A percentile compares a stretch with the other conserved stretches of the same genome.
These are phyloP conservation scores for Phytophthora macrochlamydospora DNA, from an alignment of 352 stramenopile species.

Conservation along the genomic window DNA sequence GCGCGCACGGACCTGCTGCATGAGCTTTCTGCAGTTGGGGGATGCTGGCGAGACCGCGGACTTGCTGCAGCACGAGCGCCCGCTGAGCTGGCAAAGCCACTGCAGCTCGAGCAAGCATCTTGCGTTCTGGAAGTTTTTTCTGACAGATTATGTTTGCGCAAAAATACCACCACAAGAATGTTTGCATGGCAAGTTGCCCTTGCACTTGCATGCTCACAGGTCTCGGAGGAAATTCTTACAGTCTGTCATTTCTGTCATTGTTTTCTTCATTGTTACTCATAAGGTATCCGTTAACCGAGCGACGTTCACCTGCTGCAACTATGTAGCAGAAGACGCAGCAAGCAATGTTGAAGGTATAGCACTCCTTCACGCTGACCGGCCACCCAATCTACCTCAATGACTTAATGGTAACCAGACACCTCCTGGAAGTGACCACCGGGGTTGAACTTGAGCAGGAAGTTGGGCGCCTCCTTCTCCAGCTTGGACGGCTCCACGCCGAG, in stretches of 20 bases:
- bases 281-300: conserved; percentile 29
- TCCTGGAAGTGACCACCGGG: conserved; percentile 94
- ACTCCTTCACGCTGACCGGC: conserved; percentile 9
- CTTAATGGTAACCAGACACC: conserved; percentile 88
- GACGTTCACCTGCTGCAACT: not conserved
- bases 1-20: not conserved
- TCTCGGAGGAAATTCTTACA: not conserved
- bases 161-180: conserved; percentile 24
- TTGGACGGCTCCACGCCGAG: conserved; percentile 89
- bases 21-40: not conserved
- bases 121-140: conserved; percentile 9
- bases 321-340: conserved; percentile 18
- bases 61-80: conserved; percentile 10
- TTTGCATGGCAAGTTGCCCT: conserved; percentile 1
- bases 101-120: conserved; percentile 22
- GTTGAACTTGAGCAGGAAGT: conserved; percentile 96
- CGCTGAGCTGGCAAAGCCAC: conserved; percentile 9
- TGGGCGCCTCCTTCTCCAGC: conserved; percentile 95
- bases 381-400: conserved; percentile 4
- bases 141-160: conserved; percentile 20
- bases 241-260: conserved; percentile 35
- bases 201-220: not conserved
- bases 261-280: conserved; percentile 34
- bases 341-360: conserved; percentile 10
- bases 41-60: conserved; percentile 4